These are phyloP conservation scores for Eudorina sp. DNA, from an alignment of 139 green algal genomes.

Conservation along the genomic window DNA sequence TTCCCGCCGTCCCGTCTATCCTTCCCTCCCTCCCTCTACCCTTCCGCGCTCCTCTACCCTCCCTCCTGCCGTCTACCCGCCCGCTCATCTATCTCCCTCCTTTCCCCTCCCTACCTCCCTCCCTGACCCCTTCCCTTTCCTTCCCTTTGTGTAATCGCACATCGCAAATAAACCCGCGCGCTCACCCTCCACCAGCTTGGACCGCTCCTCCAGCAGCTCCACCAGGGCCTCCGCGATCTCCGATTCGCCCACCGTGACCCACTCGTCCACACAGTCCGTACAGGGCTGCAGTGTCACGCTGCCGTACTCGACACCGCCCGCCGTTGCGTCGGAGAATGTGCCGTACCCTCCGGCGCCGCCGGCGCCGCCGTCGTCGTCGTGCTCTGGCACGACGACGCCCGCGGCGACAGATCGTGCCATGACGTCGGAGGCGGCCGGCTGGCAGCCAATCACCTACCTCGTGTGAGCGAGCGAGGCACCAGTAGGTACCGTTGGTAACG, in stretches of 20 bases:
- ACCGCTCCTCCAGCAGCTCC: conserved; percentile 57
- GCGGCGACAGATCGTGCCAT: conserved; percentile 68
- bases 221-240: conserved; percentile 77
- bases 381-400: conserved; percentile 38
- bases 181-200: conserved; percentile 70
- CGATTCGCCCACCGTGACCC: conserved; percentile 62
- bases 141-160: background rate
- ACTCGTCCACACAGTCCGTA: conserved; percentile 69
- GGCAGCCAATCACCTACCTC: conserved; percentile 65
- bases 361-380: background rate
- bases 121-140: too few species aligned
- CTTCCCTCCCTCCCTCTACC: too few species aligned
- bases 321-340: conserved; percentile 75
- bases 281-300: conserved; percentile 70
- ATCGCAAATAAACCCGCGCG: background rate
- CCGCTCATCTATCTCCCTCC: too few species aligned
- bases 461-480: background rate
- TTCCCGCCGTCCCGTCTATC: too few species aligned
- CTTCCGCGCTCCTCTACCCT: background rate
- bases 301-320: conserved; percentile 67
- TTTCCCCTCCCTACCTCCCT: background rate
- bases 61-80: background rate
- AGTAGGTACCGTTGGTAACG: background rate
- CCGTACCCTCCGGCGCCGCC: conserved; percentile 40
- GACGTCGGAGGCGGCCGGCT: conserved; percentile 64